Evolutionary conservation across 306 rosid species (phyloP), one percentile per base, ranked within the genome.

Genomic region (Cyamopsis tetragonoloba): DNA sequence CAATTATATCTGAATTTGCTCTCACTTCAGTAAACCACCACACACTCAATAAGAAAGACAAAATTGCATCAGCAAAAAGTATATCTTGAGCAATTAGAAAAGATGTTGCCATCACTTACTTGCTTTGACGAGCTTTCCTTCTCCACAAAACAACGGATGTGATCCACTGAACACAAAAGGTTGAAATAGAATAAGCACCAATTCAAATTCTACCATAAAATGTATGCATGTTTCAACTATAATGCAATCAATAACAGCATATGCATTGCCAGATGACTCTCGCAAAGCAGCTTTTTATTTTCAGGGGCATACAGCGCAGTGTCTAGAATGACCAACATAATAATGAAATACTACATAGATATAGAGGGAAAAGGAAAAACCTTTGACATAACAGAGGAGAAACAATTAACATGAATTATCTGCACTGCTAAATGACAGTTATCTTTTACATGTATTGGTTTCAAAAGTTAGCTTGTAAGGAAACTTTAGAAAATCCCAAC

Each of bases 51-150:
- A 68, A 51, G 15, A 59, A 38, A 13, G 24, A 41, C 75, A 48
- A 17, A 72, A 22, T 10, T 41, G 32, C 41, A 39, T 56, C 49
- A 28, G 28, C 14, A 4, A 50, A 19, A 74, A 59, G 53, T 15
- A 50, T 34, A 66, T 31, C 6, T 43, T n/a, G 28, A 13, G 70
- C 19, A 19, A 60, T 41, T 39, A 17, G n/a, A 20, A 51, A 51
- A 61, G 19, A 6, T 46, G 61, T 19, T 20, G 28, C 4, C 24
- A 59, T 53, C 72, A 80, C 99, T 86, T 88, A 95, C 99, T 88
- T 95, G 99, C 95, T 86, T 73, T 79, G 83, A 12, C 54, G 78
- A 35, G 95, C 86, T 79, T 55, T 87, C 81, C 79, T 88, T 77
- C 85, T 90, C 99, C 99, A 90, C 79, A 87, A 83, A 69, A 86